Percentiles rank a stretch among this genome's conserved stretches.
Evolutionary conservation across 1,284 basidiomycete species (phyloP).

Genomic region (Cutaneotrichosporon daszewskae): DNA sequence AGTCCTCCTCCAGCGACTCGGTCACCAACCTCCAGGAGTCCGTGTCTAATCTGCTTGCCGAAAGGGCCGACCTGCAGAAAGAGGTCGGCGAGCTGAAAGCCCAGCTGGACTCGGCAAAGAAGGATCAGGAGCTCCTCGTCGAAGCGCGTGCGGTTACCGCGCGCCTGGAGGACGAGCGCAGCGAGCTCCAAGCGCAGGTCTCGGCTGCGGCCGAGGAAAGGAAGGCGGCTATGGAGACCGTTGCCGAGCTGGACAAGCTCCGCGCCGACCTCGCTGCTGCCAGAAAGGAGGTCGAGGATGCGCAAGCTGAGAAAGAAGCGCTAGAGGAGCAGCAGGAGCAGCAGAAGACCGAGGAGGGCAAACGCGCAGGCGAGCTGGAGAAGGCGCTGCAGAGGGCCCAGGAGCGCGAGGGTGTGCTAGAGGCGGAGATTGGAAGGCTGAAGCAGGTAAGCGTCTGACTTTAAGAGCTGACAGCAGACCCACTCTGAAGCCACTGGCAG

Average conservation of each 20-base stretch:
- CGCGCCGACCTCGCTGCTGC: constrained; percentile 9
- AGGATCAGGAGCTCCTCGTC: constrained; percentile 29
- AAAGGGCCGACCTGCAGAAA: constrained; percentile 34
- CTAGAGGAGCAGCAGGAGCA: constrained; percentile 11
- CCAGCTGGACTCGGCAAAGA: constrained; percentile 23
- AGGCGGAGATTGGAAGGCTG: constrained; percentile 41
- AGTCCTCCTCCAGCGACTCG: not conserved
- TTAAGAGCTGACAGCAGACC: not conserved
- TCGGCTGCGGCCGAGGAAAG: constrained; percentile 11
- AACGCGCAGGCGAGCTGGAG: constrained; percentile 30
- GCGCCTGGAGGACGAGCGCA: constrained; percentile 34
- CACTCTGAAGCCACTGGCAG: too few species aligned
- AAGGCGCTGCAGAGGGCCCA: constrained; percentile 38
- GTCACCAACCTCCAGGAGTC: constrained; percentile 32
- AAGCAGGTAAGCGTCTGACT: constrained; percentile 32
- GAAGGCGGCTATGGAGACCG: constrained; percentile 12
- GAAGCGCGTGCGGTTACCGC: constrained; percentile 31
- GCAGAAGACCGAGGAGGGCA: constrained; percentile 11
- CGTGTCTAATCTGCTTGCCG: constrained; percentile 36
- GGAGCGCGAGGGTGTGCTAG: constrained; percentile 41
- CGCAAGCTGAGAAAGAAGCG: constrained; percentile 1
- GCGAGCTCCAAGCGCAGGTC: constrained; percentile 15
- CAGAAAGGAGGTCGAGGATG: constrained; percentile 2
- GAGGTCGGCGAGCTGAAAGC: constrained; percentile 25
- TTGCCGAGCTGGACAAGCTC: constrained; percentile 11